Conservation (phyloP, 1,284 basidiomycete genomes). For the Serendipita sp. region DNA sequence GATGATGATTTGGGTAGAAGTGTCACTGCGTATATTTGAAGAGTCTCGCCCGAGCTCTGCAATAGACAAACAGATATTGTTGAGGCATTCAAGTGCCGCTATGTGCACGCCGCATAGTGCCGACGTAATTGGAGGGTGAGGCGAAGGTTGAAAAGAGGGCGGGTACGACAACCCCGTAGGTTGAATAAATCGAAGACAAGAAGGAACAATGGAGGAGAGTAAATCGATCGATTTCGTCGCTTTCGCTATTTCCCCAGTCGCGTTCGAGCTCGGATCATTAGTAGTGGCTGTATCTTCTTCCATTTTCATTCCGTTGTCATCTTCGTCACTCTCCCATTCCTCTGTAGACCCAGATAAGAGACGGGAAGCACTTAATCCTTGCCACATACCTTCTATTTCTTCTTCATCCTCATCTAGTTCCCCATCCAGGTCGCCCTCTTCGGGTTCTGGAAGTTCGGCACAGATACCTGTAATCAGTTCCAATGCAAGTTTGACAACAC, state of each 20-base stretch:
- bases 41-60: constrained; percentile 29
- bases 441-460: constrained; percentile 70
- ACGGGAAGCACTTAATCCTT: neutral
- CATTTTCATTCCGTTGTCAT: constrained; percentile 16
- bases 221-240: constrained; percentile 20
- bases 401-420: constrained; percentile 27
- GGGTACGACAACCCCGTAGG: constrained; percentile 70
- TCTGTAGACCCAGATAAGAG: constrained; percentile 13
- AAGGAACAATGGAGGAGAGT: constrained; percentile 43
- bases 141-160: constrained; percentile 44
- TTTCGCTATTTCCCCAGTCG: constrained; percentile 19
- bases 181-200: constrained; percentile 41
- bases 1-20: constrained; percentile 26
- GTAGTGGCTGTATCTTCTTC: constrained; percentile 15
- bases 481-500: constrained; percentile 63
- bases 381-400: constrained; percentile 16
- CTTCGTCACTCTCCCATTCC: constrained; percentile 20
- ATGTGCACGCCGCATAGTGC: constrained; percentile 69
- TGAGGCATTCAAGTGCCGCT: constrained; percentile 76
- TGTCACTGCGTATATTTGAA: constrained; percentile 17
- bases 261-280: constrained; percentile 9
- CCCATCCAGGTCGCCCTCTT: constrained; percentile 23
- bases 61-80: constrained; percentile 75
- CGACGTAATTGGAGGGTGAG: constrained; percentile 75
- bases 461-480: constrained; percentile 80